Base-by-base conservation (phyloP, 129 eudicot species). In the Escallonia rubra region DNA sequence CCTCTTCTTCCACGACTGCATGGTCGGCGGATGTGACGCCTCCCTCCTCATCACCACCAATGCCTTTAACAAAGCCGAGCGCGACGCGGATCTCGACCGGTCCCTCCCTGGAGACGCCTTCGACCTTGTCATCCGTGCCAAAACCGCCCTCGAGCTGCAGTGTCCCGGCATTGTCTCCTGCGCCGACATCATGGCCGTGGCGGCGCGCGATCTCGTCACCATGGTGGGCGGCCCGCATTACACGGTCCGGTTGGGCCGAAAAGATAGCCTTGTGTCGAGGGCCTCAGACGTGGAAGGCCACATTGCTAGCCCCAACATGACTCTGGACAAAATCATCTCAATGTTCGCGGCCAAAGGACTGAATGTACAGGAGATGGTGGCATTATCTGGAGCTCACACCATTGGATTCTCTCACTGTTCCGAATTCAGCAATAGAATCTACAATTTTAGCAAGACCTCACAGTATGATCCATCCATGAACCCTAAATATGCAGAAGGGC, bases 1-100 rank as follows among this genome's bases (percentile, higher is more conserved):
- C 53, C 50, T 84, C 48, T 85, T 81, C 79, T 85, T 85, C 90
- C 86, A 85, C 56, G 90, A 85, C 57, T 85, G 90, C 80, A 56
- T 85, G 68, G 81, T 80, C 3, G 81, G 71, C 4, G 90, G 90
- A 15, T 85, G 90, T 14, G 90, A 85, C 57, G 90, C 81, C 38
- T 85, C 90, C 44, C 71, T 82, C 61, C 78, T 85, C 16, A 64
- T 85, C 49, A 5, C 81, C 41, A 77, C 90, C 70, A 74, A 70
- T 49, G 10, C 76, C 7, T 67, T 66, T 48, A 64, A 67, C 71
- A 39, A 6, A 0, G 78, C 90, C 11, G 90, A 85, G 57, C 76
- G 90, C 8, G 90, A 85, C 51, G 47, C 63, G 5, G 75, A 72
- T 0, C 14, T 81, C 63, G 78, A 85, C 71, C 59, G 48, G 3